A percentile compares a stretch with the other conserved stretches of the same genome.
These are phyloP conservation scores for Aspergillus ibericus DNA, from an alignment of 2,329 filamentous ascomycete species.

Conservation along the genomic window DNA sequence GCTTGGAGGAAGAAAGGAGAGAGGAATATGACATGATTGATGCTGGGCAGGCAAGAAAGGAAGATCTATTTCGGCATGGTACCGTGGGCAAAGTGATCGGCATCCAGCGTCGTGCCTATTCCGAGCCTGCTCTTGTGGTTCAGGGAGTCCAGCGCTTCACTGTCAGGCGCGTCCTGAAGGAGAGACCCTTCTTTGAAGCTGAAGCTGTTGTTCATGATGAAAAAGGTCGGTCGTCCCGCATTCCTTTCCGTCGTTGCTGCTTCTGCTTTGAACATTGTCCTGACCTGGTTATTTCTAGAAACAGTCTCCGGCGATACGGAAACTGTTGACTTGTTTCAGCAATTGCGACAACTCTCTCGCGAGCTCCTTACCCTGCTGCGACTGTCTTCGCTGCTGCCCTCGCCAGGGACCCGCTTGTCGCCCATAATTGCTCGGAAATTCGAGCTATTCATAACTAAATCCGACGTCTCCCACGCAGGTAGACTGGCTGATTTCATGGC, in stretches of 20 bases:
- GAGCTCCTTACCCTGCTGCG: slow-evolving; percentile 84
- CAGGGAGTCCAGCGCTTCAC: slow-evolving; percentile 79
- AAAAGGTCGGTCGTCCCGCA: slow-evolving; percentile 52
- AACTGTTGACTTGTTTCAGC: slow-evolving; percentile 69
- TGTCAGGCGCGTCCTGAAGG: slow-evolving; percentile 71
- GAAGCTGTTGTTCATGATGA: slow-evolving; percentile 72
- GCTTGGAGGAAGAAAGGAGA: slow-evolving; percentile 49
- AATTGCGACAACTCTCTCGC: slow-evolving; percentile 79
- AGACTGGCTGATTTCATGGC: slow-evolving; percentile 94
- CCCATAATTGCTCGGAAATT: slow-evolving; percentile 83
- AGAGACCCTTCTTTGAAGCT: slow-evolving; percentile 83
- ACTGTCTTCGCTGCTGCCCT: slow-evolving; percentile 78
- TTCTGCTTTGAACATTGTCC: background rate
- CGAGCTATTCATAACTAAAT: slow-evolving; percentile 82
- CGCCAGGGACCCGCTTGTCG: slow-evolving; percentile 68
- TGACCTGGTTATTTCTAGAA: slow-evolving; percentile 24
- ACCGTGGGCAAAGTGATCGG: slow-evolving; percentile 77
- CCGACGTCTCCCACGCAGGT: slow-evolving; percentile 79
- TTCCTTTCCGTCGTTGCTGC: background rate
- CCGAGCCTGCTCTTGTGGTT: slow-evolving; percentile 80
- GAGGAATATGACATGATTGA: slow-evolving; percentile 53
- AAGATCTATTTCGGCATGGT: slow-evolving; percentile 79
- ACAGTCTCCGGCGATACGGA: slow-evolving; percentile 58
- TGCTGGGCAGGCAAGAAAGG: slow-evolving; percentile 61
- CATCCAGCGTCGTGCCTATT: slow-evolving; percentile 71